These are phyloP conservation scores for Striga hermonthica DNA, from an alignment of 305 asterid species.

Conservation along the genomic window DNA sequence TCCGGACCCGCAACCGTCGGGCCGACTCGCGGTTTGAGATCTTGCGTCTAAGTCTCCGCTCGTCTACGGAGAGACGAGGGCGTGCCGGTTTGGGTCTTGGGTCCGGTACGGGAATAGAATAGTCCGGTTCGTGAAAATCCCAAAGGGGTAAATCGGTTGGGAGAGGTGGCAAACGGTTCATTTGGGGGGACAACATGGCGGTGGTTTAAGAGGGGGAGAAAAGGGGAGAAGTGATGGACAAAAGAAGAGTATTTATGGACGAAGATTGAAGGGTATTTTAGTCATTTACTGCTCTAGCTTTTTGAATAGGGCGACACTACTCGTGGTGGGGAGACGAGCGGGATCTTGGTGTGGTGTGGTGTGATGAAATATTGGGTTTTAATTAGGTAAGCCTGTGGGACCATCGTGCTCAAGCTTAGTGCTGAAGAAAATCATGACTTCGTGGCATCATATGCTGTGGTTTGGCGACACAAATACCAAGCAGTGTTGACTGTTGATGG, in stretches of 20 bases:
- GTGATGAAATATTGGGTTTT: slow-evolving; percentile 21
- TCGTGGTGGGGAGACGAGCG: slow-evolving; percentile 27
- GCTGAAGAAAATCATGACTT: slow-evolving; percentile 33
- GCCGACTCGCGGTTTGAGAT: slow-evolving; percentile 71
- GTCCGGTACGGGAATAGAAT: slow-evolving; percentile 31
- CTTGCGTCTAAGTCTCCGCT: slow-evolving; percentile 56
- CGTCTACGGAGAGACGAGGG: slow-evolving; percentile 37
- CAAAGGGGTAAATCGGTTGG: slow-evolving; percentile 40
- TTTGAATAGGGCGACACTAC: slow-evolving; percentile 50
- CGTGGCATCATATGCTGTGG: too few species aligned
- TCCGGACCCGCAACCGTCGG: slow-evolving; percentile 55
- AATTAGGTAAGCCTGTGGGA: slow-evolving; percentile 23
- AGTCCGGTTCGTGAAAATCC: slow-evolving; percentile 31
- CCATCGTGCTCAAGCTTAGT: slow-evolving; percentile 36
- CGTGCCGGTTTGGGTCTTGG: neutral
- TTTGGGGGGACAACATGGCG: slow-evolving; percentile 33
- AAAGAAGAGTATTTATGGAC: slow-evolving; percentile 46
- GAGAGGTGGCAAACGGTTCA: slow-evolving; percentile 30
- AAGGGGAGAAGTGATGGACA: slow-evolving; percentile 49
- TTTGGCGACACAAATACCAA: too few species aligned
- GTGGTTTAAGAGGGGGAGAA: slow-evolving; percentile 46
- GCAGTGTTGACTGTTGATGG: too few species aligned
- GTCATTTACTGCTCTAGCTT: slow-evolving; percentile 33
- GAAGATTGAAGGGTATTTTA: slow-evolving; percentile 29
- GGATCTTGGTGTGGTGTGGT: neutral